Conservation (phyloP, 2,329 filamentous ascomycete species). For the Pezicula rhizophila region DNA sequence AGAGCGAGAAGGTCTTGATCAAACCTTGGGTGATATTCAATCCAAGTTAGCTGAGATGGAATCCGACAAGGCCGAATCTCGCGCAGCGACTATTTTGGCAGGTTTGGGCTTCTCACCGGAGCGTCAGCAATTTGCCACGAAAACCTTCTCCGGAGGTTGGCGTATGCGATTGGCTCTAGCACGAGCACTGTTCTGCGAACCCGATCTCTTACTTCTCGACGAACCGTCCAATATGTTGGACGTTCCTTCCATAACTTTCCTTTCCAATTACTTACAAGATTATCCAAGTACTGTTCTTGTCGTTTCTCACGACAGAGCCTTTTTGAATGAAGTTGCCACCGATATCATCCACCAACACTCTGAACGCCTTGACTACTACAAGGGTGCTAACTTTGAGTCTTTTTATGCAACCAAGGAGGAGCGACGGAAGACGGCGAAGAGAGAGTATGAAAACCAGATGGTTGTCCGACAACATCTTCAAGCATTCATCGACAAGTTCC, state of each 20-base stretch:
- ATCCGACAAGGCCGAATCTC: slow-evolving; percentile 93
- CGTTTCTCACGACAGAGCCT: slow-evolving; percentile 97
- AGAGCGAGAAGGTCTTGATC: slow-evolving; percentile 84
- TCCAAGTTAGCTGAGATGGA: slow-evolving; percentile 95
- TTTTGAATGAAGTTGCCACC: slow-evolving; percentile 97
- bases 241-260: slow-evolving; percentile 97
- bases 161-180: slow-evolving; percentile 95
- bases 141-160: slow-evolving; percentile 99
- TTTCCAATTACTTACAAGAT: slow-evolving; percentile 87
- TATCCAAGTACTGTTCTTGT: slow-evolving; percentile 95
- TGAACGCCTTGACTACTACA: slow-evolving; percentile 96
- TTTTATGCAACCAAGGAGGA: slow-evolving; percentile 98
- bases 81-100: slow-evolving; percentile 91
- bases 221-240: slow-evolving; percentile 99
- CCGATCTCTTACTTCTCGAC: slow-evolving; percentile 90
- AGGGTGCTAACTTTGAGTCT: slow-evolving; percentile 91
- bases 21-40: slow-evolving; percentile 86
- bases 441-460: slow-evolving; percentile 99
- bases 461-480: slow-evolving; percentile 87
- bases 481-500: slow-evolving; percentile 98
- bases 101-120: slow-evolving; percentile 95
- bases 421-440: slow-evolving; percentile 89
- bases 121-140: slow-evolving; percentile 86
- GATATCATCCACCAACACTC: slow-evolving; percentile 99
- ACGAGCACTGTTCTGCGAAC: slow-evolving; percentile 94